Evolutionary conservation across 176 grass and related monocot genomes (phyloP).

Genomic region (Oropetium thomaeum): DNA sequence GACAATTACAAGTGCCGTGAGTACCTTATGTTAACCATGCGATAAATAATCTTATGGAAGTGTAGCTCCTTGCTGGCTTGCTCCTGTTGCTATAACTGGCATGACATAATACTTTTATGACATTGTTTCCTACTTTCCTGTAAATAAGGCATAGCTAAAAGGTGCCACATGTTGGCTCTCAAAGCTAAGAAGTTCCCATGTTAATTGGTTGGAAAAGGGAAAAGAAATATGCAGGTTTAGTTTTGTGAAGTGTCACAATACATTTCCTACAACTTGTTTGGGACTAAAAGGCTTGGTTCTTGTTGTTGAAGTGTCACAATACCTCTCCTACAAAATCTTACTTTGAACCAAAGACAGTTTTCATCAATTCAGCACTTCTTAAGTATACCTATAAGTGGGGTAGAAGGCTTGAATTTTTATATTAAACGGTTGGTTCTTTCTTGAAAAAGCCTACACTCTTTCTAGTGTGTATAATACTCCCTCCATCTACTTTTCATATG

Average conservation of each 20-base stretch:
- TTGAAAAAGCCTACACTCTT: too few relatives aligned
- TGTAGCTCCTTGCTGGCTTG: background rate
- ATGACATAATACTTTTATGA: background rate
- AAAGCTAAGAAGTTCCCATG: background rate
- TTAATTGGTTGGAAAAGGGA: background rate
- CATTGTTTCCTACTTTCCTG: background rate
- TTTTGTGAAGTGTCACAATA: too few relatives aligned
- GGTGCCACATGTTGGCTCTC: background rate
- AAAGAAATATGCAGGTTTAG: background rate
- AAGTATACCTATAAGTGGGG: background rate
- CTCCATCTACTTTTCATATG: too few relatives aligned
- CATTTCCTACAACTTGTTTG: too few relatives aligned
- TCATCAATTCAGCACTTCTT: constrained; percentile 5
- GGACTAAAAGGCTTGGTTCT: too few relatives aligned
- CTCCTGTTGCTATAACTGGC: background rate
- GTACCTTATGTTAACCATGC: background rate
- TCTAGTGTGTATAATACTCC: too few relatives aligned
- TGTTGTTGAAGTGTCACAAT: constrained; percentile 1
- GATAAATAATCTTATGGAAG: background rate
- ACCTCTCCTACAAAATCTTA: background rate
- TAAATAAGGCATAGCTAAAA: background rate
- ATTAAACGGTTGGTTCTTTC: constrained; percentile 8
- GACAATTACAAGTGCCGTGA: too few relatives aligned
- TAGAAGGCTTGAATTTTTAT: constrained; percentile 7
- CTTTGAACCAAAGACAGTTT: constrained; percentile 8